Percentiles rank a stretch among this genome's conserved stretches.
phyloP scores from a whole-genome alignment of 768 basidiomycete species.

The Tulasnella sp. region DNA sequence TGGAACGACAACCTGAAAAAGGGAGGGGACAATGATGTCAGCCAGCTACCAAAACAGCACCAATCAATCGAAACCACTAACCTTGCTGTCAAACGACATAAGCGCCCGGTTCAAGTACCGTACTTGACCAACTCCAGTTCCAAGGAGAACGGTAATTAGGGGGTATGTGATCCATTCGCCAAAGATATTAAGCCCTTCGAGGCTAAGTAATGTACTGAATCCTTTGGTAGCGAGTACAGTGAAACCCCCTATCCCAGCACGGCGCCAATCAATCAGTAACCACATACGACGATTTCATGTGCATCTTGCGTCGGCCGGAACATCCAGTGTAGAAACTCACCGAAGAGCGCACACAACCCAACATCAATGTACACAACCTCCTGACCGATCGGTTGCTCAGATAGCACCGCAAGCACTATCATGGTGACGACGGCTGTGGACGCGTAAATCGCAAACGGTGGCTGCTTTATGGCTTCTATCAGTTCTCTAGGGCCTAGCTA shows the following conservation, averaged over 20 bases:
- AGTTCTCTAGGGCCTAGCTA: constrained; percentile 59
- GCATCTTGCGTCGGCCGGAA: not conserved
- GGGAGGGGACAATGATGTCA: constrained; percentile 10
- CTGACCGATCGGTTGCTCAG: constrained; percentile 54
- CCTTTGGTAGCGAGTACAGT: constrained; percentile 94
- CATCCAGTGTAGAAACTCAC: constrained; percentile 12
- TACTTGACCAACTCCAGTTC: constrained; percentile 77
- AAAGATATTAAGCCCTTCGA: constrained; percentile 70
- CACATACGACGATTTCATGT: not conserved
- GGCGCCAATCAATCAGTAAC: not conserved
- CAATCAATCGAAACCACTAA: constrained; percentile 29
- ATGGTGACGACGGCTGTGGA: constrained; percentile 51
- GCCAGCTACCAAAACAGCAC: not conserved
- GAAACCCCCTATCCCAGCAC: constrained; percentile 58
- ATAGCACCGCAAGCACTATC: constrained; percentile 52
- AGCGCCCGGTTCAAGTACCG: constrained; percentile 77
- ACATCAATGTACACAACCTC: constrained; percentile 77
- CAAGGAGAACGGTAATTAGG: constrained; percentile 53
- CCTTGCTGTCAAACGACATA: constrained; percentile 90
- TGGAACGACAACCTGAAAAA: constrained; percentile 72
- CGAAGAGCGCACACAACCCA: constrained; percentile 64
- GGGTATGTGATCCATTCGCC: constrained; percentile 78
- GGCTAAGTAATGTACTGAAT: constrained; percentile 73
- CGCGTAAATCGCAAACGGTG: constrained; percentile 69
- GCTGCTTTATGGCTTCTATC: constrained; percentile 58